Percentiles rank a stretch among this genome's conserved stretches.
Conservation (phyloP, 2,329 filamentous ascomycete genomes). For the Colletotrichum cuscutae region DNA sequence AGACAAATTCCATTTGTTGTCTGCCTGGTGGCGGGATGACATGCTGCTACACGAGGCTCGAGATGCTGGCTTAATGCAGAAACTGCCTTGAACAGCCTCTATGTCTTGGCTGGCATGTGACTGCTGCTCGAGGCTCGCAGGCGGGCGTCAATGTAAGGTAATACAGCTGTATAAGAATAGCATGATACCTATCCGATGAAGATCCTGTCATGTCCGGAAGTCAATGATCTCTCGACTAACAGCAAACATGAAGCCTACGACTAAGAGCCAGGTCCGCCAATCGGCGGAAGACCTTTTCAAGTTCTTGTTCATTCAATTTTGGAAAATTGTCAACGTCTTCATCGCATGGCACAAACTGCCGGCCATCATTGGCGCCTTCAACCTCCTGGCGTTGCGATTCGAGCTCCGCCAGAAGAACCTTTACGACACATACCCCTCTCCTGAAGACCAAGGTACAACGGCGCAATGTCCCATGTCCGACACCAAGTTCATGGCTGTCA, state of each 20-base stretch:
- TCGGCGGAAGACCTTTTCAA: not conserved
- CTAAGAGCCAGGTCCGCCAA: not conserved
- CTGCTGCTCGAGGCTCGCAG: not conserved
- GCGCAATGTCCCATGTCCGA: not conserved
- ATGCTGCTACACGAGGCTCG: not conserved
- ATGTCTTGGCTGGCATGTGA: not conserved
- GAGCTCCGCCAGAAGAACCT: conserved; percentile 56
- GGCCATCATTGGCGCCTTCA: conserved; percentile 50
- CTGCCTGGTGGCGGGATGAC: not conserved
- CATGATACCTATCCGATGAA: not conserved
- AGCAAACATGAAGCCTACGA: not conserved
- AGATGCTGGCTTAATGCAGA: not conserved
- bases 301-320: not conserved
- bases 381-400: conserved; percentile 46
- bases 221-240: not conserved
- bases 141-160: too few relatives aligned
- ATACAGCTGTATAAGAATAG: not conserved
- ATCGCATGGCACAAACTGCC: conserved; percentile 55
- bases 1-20: not conserved
- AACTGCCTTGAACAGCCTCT: not conserved
- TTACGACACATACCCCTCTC: conserved; percentile 54
- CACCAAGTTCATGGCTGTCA: not conserved
- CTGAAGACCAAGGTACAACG: conserved; percentile 37
- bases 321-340: conserved; percentile 46
- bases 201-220: not conserved